Evolutionary conservation across 345 rosid genomes (phyloP).

Genomic region (Trapa incisa): DNA sequence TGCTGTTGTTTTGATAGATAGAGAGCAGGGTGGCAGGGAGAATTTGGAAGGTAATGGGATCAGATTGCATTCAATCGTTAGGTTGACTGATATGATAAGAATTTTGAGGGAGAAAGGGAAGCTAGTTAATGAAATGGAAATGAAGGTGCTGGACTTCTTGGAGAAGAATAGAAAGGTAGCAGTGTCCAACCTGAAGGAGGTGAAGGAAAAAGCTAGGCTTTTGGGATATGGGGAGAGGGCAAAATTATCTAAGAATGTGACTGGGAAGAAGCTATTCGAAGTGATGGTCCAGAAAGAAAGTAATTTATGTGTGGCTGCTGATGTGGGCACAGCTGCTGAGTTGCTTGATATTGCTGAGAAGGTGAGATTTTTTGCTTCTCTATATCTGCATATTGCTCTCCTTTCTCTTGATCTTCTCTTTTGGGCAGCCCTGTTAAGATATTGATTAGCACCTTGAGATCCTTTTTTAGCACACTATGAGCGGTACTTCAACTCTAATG

Average conservation of each 20-base stretch:
- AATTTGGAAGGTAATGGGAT: constrained; percentile 67
- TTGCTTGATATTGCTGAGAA: constrained; percentile 82
- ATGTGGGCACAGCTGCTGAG: constrained; percentile 81
- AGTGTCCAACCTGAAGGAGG: constrained; percentile 32
- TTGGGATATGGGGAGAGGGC: constrained; percentile 56
- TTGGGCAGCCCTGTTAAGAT: no score
- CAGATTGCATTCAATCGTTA: constrained; percentile 55
- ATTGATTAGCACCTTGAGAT: neutral
- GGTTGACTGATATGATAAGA: constrained; percentile 73
- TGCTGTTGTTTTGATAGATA: constrained; percentile 79
- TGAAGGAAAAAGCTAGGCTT: constrained; percentile 30
- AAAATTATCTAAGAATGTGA: constrained; percentile 51
- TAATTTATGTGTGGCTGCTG: constrained; percentile 90
- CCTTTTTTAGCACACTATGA: neutral
- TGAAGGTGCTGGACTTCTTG: constrained; percentile 44
- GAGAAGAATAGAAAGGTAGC: constrained; percentile 67
- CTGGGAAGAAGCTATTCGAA: constrained; percentile 68
- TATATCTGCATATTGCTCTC: neutral
- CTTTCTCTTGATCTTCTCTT: neutral
- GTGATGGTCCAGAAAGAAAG: constrained; percentile 79
- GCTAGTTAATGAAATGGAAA: constrained; percentile 50
- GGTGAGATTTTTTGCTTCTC: constrained; percentile 21
- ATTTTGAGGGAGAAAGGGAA: constrained; percentile 74
- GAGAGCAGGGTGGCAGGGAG: constrained; percentile 94
- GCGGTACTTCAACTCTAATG: neutral